Evolutionary conservation across 2,329 filamentous ascomycete species (phyloP), one percentile per base, ranked within the genome.

Genomic region (Ophiocordyceps camponoti-floridani): DNA sequence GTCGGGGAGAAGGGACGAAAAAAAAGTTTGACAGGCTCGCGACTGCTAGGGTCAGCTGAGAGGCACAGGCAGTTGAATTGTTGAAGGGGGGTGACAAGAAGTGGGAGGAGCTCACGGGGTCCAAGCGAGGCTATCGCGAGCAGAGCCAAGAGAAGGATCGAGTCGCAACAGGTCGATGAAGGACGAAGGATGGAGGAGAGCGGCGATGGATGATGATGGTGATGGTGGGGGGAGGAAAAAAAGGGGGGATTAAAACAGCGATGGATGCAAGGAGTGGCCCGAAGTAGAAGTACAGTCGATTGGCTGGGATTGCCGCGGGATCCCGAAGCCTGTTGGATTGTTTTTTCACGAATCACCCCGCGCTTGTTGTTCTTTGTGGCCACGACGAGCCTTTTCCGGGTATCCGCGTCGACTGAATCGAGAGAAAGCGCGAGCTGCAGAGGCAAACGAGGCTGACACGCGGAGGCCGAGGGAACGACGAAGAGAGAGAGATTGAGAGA

Each of bases 271-370:
- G 42, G 54, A 55, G 53, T 43, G 48, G 48, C 43, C 47, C 49
- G 46, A 47, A 53, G 49, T 54, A 59, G 16, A 54, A 59, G 53
- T 60, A 55, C 55, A 56, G 54, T 57, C 54, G 56, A 64, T 41
- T 13, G 18, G 28, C 10, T 10, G 42, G 26, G 18, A 43, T 37
- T 23, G 30, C 30, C 42, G 30, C 12, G 63, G 31, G 10, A 35
- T 62, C 58, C 42, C 27, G 12, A 19, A 33, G 16, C 28, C n/a
- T 14, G 27, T 30, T 33, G 14, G 27, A 11, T 19, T 16, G 30
- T 37, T 18, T 23, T 19, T 35, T 30, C 6, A 30, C 27, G n/a
- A 35, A 26, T 23, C 27, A 35, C 18, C 28, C n/a, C 26, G 2
- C n/a, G 14, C n/a, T 30, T 46, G 23, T 46, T 43, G 13, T 43